Base-by-base conservation (phyloP, 1,284 basidiomycete genomes). In the Trichosporon sp. region DNA sequence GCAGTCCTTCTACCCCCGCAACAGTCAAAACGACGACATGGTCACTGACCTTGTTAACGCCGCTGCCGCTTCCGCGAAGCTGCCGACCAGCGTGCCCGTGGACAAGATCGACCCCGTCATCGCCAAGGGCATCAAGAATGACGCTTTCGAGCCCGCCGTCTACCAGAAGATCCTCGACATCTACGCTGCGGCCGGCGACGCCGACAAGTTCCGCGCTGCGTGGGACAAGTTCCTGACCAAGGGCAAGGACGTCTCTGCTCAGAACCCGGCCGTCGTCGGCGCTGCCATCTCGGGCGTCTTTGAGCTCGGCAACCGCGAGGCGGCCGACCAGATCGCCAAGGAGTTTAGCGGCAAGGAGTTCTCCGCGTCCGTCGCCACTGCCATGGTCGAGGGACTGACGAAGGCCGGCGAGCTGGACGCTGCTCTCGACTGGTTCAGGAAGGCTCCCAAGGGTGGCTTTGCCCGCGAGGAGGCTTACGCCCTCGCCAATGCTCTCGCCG, bases 401-500 rank as follows among this genome's bases (percentile, higher is more conserved):
- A 77, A 82, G 19, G 73, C 78, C 1, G 86, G 86, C 6, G 89
- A 94, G 69, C 70, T 87, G 10, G 72, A 81, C 3, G 86, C 85
- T 0, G 91, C 91, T 0, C 71, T 88, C 37, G 74, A 82, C 10
- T 92, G 90, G 91, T 90, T 89, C 72, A 82, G 88, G 60, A 36
- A 36, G 31, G 2, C 3, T 14, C n/a, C n/a, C 19, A 31, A 33
- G 14, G 23, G 32, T 6, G 13, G 27, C 16, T 9, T 21, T n/a
- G n/a, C n/a, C 6, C 44, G 46, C 23, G 14, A 31, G 2, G 37
- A 19, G 4, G 13, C 57, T 3, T 57, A 59, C 25, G 63, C 40
- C 9, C 33, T 66, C 19, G 61, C 89, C 10, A 83, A 86, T 31
- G 80, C 82, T 2, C 81, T 91, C 11, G 84, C 84, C 0, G 72